Conservation (phyloP, 345 rosid species). For the Tarenaya hassleriana region DNA sequence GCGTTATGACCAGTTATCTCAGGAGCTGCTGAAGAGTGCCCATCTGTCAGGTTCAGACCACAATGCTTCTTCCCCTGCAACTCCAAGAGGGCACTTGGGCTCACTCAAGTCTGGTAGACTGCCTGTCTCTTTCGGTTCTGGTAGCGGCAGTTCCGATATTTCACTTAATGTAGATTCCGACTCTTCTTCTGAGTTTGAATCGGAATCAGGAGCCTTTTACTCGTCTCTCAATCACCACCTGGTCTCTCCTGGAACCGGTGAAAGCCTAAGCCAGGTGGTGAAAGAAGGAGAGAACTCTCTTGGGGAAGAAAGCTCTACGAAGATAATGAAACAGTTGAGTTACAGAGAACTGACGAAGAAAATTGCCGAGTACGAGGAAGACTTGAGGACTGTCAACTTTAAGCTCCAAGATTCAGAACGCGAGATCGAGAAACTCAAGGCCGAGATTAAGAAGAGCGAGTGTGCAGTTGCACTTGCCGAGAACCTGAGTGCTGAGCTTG, state of each 20-base stretch:
- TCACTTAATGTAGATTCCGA: constrained; percentile 52
- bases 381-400: constrained; percentile 37
- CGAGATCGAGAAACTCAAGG: constrained; percentile 44
- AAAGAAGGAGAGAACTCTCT: too few relatives aligned
- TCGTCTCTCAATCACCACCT: constrained; percentile 43
- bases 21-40: constrained; percentile 29
- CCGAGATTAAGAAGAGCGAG: constrained; percentile 35
- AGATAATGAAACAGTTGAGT: constrained; percentile 26
- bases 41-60: constrained; percentile 34
- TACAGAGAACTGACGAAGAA: constrained; percentile 36
- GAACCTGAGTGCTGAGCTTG: constrained; percentile 32
- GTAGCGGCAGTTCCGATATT: constrained; percentile 43
- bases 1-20: constrained; percentile 38
- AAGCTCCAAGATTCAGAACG: constrained; percentile 49
- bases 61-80: constrained; percentile 33
- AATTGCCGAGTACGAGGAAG: constrained; percentile 36
- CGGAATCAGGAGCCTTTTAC: constrained; percentile 63
- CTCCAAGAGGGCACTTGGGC: constrained; percentile 32
- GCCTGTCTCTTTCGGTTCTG: constrained; percentile 47
- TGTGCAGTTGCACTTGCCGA: constrained; percentile 21
- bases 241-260: constrained; percentile 26
- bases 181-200: constrained; percentile 63
- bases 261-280: constrained; percentile 20
- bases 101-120: constrained; percentile 31
- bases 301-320: constrained; percentile 21